phyloP scores from a whole-genome alignment of 1,284 basidiomycete species.

The Fomitopsis schrenkii region DNA sequence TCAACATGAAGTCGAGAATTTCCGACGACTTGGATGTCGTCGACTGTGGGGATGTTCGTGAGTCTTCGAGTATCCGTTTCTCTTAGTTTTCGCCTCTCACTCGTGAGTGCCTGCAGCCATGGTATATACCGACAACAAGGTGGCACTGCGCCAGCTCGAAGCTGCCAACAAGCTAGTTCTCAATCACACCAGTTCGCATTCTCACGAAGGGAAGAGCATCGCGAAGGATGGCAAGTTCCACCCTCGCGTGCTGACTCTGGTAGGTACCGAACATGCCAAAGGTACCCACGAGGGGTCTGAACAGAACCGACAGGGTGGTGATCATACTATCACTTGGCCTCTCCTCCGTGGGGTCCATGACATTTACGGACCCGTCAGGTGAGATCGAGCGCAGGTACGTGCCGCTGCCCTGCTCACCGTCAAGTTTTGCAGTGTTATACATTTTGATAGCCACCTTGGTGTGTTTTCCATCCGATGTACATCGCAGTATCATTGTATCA shows the following conservation, averaged over 20 bases:
- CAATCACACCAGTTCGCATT: slow-evolving; percentile 15
- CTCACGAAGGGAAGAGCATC: slow-evolving; percentile 21
- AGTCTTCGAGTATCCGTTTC: slow-evolving; percentile 6
- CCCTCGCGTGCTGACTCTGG: slow-evolving; percentile 31
- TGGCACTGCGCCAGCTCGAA: slow-evolving; percentile 32
- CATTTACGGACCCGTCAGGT: slow-evolving; percentile 34
- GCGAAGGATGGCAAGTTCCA: slow-evolving; percentile 34
- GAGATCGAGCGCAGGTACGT: background rate
- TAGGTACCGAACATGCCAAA: background rate
- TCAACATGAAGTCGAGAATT: slow-evolving; percentile 25
- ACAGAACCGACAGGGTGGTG: slow-evolving; percentile 26
- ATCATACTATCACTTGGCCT: slow-evolving; percentile 37
- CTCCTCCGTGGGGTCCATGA: slow-evolving; percentile 31
- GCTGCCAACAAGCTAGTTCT: slow-evolving; percentile 27
- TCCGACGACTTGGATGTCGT: slow-evolving; percentile 28
- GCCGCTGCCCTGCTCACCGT: background rate
- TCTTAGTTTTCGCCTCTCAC: background rate
- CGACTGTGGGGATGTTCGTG: slow-evolving; percentile 35
- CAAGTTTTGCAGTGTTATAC: slow-evolving; percentile 28
- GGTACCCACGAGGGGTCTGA: background rate
- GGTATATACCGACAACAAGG: slow-evolving; percentile 30
- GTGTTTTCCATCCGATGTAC: background rate
- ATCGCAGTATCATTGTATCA: background rate
- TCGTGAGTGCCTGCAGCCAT: slow-evolving; percentile 18
- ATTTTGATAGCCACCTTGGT: slow-evolving; percentile 38